Percentiles rank a stretch among this genome's conserved stretches.
Evolutionary conservation across 805 yeast genomes (phyloP).

Genomic region (Candida lessepsii): DNA sequence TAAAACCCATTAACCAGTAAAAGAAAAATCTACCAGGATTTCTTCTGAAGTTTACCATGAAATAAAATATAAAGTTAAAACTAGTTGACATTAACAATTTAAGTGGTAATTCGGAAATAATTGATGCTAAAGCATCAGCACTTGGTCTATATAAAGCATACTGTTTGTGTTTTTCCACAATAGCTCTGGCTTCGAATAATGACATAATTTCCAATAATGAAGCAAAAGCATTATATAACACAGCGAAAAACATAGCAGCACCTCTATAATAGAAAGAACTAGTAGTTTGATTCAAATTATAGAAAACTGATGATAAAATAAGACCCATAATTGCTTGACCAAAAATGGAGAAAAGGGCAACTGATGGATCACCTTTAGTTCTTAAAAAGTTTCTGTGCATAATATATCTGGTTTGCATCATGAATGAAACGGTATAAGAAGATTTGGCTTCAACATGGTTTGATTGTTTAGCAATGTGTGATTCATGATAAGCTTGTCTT

Average conservation of each 20-base stretch:
- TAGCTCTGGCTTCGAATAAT: conserved; percentile 59
- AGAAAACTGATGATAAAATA: conserved; percentile 60
- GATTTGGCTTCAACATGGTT: conserved; percentile 33
- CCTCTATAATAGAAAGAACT: conserved; percentile 61
- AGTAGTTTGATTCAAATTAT: conserved; percentile 48
- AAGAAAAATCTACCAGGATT: conserved; percentile 38
- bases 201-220: conserved; percentile 60
- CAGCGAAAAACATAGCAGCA: conserved; percentile 60
- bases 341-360: conserved; percentile 48
- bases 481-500: conserved; percentile 22
- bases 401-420: conserved; percentile 51
- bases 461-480: conserved; percentile 39
- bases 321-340: conserved; percentile 58
- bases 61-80: conserved; percentile 38
- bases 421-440: conserved; percentile 44
- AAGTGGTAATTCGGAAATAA: conserved; percentile 62
- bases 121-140: conserved; percentile 65
- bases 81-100: conserved; percentile 39
- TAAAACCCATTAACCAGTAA: conserved; percentile 31
- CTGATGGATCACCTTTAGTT: conserved; percentile 55
- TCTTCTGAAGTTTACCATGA: conserved; percentile 48
- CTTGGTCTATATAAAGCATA: conserved; percentile 74
- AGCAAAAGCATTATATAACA: conserved; percentile 59
- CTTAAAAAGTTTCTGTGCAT: conserved; percentile 54
- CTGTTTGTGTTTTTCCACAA: conserved; percentile 67